Evolutionary conservation across 345 rosid genomes (phyloP), one percentile per base, ranked within the genome.

Genomic region (Arabidopsis suecica): DNA sequence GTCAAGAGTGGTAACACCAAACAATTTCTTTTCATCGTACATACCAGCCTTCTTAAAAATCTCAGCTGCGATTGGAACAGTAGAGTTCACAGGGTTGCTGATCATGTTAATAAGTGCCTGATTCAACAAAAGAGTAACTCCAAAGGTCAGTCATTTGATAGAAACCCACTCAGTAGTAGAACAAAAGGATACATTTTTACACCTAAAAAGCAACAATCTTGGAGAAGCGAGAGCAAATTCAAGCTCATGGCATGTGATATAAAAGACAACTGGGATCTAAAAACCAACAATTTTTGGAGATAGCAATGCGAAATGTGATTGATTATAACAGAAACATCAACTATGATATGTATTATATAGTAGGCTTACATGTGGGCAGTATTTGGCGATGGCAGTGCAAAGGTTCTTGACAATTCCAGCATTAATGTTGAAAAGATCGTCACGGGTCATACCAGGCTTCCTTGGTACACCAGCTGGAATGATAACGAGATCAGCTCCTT

Each of bases 381-480:
- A 81, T 67, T 85, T 80, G 40, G 88, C 86, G 65, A 87, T 83
- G 58, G 91, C 93, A 59, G 74, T 71, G 77, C 85, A 79, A 0
- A 88, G 82, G 13, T 68, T 68, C 79, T 74, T 79, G 6, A 79
- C 82, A 69, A 85, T 88, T 23, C 87, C 86, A 71, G 84, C 87
- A 77, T 88, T 85, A n/a, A 84, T 87, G 60, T 88, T 87, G 82
- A 85, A 86, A 38, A 86, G 87, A 78, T 86, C 93, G 48, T 88
- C 93, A 68, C 90, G 86, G n/a, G 90, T 88, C 90, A 88, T 88
- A 40, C 93, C 90, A 41, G 90, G 93, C 72, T 85, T 88, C 80
- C 93, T 88, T 0, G 93, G 91, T 9, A 88, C 93, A 77, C 91
- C 91, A 65, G 93, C 91, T 0, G 93, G 93, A 18, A 87, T 87